Conservation (phyloP, 2,329 filamentous ascomycete species). For the Escovopsis sp. region DNA sequence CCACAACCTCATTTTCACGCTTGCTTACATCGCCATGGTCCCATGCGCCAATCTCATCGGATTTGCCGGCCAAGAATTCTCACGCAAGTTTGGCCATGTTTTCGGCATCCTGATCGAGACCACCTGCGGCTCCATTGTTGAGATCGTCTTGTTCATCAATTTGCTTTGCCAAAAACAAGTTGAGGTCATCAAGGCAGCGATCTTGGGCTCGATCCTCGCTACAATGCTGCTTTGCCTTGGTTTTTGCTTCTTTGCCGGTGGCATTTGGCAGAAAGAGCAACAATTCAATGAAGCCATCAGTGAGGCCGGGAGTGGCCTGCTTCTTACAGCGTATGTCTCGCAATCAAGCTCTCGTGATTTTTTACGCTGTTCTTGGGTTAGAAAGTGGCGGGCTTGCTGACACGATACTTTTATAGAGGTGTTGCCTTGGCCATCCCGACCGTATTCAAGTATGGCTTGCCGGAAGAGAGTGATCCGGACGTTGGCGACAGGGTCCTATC, state of each 20-base stretch:
- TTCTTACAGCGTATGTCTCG: conserved; percentile 58
- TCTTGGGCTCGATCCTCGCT: conserved; percentile 69
- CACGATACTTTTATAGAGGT: conserved; percentile 12
- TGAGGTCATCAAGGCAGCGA: conserved; percentile 65
- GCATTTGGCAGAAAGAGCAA: conserved; percentile 52
- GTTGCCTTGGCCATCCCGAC: conserved; percentile 30
- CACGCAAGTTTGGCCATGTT: conserved; percentile 63
- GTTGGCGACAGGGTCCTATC: conserved; percentile 38
- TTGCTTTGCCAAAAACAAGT: conserved; percentile 26
- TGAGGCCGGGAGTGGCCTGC: conserved; percentile 63
- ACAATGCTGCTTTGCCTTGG: conserved; percentile 67
- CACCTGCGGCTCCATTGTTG: conserved; percentile 47
- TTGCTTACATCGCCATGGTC: conserved; percentile 36
- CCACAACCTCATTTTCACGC: conserved; percentile 31
- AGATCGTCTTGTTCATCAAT: conserved; percentile 1
- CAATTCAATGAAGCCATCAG: conserved; percentile 61
- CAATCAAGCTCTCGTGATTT: too few species aligned
- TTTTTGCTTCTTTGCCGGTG: conserved; percentile 65
- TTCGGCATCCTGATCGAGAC: conserved; percentile 48
- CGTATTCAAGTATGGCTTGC: conserved; percentile 17
- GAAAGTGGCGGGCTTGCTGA: too few species aligned
- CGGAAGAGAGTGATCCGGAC: conserved; percentile 18
- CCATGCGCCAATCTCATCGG: conserved; percentile 37
- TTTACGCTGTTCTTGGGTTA: too few species aligned
- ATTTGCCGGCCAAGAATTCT: conserved; percentile 51